phyloP scores from a whole-genome alignment of 495 filamentous ascomycete species.

The Neurospora cerealis region DNA sequence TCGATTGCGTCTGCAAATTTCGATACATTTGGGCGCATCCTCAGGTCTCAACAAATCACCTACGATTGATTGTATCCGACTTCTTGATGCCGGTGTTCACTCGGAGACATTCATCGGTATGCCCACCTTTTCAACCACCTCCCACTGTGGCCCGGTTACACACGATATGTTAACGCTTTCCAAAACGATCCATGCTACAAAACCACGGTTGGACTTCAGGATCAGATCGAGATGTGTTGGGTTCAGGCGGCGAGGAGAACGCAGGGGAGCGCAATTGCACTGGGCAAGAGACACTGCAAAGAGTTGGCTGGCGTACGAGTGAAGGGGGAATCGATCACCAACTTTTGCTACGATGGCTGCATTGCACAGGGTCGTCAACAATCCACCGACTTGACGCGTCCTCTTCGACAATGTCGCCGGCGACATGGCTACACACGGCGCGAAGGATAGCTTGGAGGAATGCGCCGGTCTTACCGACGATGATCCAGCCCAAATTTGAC shows the following conservation, averaged over 20 bases:
- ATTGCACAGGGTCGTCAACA: not conserved
- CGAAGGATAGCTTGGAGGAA: not conserved
- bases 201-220: not conserved
- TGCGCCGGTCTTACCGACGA: not conserved
- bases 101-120: not conserved
- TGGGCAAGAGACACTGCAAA: not conserved
- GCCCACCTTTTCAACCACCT: not conserved
- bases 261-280: not conserved
- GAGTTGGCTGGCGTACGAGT: not conserved
- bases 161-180: not conserved
- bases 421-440: not conserved
- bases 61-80: not conserved
- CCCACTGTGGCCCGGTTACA: not conserved
- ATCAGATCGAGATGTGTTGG: not conserved
- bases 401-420: not conserved
- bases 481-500: not conserved
- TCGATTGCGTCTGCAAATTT: not conserved
- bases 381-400: not conserved
- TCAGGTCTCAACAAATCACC: not conserved
- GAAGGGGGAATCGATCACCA: not conserved
- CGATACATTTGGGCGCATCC: not conserved
- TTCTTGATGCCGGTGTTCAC: not conserved
- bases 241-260: not conserved
- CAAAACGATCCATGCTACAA: not conserved
- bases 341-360: not conserved